phyloP scores from a whole-genome alignment of 73 alveolate species.

The Paramecium sexaurelia region DNA sequence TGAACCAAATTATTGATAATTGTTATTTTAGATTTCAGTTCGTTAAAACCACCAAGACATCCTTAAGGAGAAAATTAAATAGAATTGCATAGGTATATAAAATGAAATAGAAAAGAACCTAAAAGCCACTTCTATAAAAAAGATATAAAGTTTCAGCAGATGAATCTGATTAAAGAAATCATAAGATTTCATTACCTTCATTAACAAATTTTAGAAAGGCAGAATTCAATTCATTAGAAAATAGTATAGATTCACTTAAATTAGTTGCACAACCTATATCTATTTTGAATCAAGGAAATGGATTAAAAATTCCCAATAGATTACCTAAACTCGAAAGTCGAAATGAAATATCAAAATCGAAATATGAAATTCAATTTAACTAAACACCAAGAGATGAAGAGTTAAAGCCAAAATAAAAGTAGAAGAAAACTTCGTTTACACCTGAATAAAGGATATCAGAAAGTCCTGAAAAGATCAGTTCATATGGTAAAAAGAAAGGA shows the following conservation, averaged over 20 bases:
- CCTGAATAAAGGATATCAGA: slow-evolving; percentile 10
- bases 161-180: not conserved
- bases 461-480: not conserved
- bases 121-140: not conserved
- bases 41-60: slow-evolving; percentile 43
- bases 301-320: not conserved
- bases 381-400: not conserved
- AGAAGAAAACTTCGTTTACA: not conserved
- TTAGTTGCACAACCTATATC: not conserved
- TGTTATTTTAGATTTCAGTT: slow-evolving; percentile 32
- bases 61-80: not conserved
- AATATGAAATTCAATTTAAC: not conserved
- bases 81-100: not conserved
- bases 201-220: not conserved
- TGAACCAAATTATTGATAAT: not conserved
- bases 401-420: not conserved
- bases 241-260: not conserved
- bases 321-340: not conserved
- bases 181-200: not conserved
- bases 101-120: not conserved
- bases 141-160: not conserved
- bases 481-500: not conserved
- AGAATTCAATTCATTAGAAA: not conserved
- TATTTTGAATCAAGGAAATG: not conserved
- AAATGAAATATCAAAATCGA: not conserved